Evolutionary conservation across 371 early-diverging fungal species (phyloP).

Genomic region (Rhizopus delemar): DNA sequence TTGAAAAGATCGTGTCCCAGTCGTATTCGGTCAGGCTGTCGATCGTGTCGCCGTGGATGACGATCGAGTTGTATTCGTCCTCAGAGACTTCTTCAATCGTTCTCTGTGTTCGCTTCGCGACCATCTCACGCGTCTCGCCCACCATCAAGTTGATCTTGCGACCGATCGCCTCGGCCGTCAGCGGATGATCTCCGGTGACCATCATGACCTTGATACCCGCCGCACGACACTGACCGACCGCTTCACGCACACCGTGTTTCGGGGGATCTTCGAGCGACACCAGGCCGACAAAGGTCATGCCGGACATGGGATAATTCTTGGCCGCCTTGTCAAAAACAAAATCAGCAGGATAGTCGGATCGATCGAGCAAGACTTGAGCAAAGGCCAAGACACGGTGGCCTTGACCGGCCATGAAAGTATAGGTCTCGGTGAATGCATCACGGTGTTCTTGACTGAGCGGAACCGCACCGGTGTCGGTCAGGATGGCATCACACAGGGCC

Average conservation of each 20-base stretch:
- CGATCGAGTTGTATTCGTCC: constrained; percentile 83
- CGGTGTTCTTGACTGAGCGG: constrained; percentile 65
- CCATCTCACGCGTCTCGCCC: constrained; percentile 79
- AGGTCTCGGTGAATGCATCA: constrained; percentile 67
- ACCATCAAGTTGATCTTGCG: constrained; percentile 92
- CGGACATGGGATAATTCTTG: constrained; percentile 72
- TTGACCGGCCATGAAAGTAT: constrained; percentile 82
- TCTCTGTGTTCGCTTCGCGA: constrained; percentile 68
- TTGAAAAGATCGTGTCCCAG: constrained; percentile 71
- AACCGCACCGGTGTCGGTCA: constrained; percentile 35
- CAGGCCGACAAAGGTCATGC: constrained; percentile 84
- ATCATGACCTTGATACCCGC: constrained; percentile 96
- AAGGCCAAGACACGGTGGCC: constrained; percentile 96
- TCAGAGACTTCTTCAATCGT: constrained; percentile 67
- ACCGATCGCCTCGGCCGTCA: constrained; percentile 84
- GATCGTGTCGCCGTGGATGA: constrained; percentile 90
- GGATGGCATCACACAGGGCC: constrained; percentile 70
- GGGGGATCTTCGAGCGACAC: constrained; percentile 92
- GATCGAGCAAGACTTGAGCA: constrained; percentile 72
- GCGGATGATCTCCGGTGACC: constrained; percentile 96
- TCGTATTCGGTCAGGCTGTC: constrained; percentile 77
- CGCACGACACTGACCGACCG: constrained; percentile 86
- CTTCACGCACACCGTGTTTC: constrained; percentile 95
- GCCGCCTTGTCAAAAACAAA: constrained; percentile 72
- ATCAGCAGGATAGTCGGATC: constrained; percentile 67